Evolutionary conservation across 1,284 basidiomycete species (phyloP).

Genomic region (Cutaneotrichosporon cavernicola): DNA sequence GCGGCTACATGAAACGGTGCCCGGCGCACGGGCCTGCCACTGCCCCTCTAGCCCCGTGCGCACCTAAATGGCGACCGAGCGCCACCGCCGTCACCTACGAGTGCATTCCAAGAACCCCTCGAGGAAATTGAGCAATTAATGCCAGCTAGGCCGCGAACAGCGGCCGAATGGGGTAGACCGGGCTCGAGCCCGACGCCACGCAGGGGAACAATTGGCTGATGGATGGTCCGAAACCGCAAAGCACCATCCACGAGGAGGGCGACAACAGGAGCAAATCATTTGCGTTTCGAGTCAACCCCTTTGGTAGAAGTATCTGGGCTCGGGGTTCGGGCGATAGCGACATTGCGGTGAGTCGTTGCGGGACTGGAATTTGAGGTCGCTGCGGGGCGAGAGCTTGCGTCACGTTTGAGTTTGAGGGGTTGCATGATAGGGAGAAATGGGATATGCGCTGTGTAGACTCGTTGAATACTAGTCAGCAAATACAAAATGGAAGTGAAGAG

Average conservation of each 20-base stretch:
- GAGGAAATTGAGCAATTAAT: not conserved
- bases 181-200: not conserved
- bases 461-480: too few relatives aligned
- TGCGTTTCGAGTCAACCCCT: not conserved
- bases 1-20: not conserved
- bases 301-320: not conserved
- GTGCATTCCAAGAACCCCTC: not conserved
- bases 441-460: not conserved
- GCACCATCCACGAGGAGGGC: not conserved
- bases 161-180: not conserved
- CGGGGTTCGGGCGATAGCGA: not conserved
- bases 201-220: conserved; percentile 1
- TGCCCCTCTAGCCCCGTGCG: not conserved
- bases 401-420: not conserved
- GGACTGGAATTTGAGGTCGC: not conserved
- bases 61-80: not conserved
- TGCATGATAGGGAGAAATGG: not conserved
- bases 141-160: not conserved
- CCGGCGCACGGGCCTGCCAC: not conserved
- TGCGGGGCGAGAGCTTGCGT: not conserved
- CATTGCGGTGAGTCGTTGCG: not conserved
- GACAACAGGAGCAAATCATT: not conserved
- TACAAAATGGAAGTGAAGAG: not conserved
- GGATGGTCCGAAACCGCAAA: not conserved
- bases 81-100: not conserved